phyloP scores from a whole-genome alignment of 2,329 filamentous ascomycete genomes.

The Sporothrix inflata region DNA sequence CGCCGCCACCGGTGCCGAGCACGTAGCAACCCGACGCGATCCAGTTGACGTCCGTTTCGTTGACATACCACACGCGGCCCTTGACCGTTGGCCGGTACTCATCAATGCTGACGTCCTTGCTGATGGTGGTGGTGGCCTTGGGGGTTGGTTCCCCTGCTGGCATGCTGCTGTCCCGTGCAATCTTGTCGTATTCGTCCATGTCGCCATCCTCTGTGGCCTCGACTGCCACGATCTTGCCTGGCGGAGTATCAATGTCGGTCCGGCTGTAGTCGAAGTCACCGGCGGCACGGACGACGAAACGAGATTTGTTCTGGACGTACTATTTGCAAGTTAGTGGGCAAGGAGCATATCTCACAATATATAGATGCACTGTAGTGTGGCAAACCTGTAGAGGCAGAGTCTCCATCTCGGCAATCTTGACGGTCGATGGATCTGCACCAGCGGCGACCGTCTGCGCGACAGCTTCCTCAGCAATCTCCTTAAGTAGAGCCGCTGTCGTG shows the following conservation, averaged over 20 bases:
- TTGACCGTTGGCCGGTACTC: slow-evolving; percentile 54
- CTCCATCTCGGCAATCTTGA: slow-evolving; percentile 57
- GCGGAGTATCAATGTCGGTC: neutral
- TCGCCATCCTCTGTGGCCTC: slow-evolving; percentile 22
- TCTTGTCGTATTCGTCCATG: slow-evolving; percentile 39
- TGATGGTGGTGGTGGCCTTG: neutral
- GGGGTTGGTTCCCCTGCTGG: too few species aligned
- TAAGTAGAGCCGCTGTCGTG: slow-evolving; percentile 44
- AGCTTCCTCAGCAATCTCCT: slow-evolving; percentile 46
- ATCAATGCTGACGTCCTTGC: slow-evolving; percentile 38
- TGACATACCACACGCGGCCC: slow-evolving; percentile 60
- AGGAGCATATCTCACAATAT: too few species aligned
- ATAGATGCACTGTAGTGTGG: neutral
- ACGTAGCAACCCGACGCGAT: slow-evolving; percentile 64
- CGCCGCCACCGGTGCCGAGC: slow-evolving; percentile 63
- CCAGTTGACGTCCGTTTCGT: slow-evolving; percentile 60
- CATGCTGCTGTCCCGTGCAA: neutral
- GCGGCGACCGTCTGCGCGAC: slow-evolving; percentile 50
- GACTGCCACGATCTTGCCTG: neutral
- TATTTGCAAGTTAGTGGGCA: slow-evolving; percentile 33
- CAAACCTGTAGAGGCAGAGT: slow-evolving; percentile 55
- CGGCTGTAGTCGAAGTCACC: slow-evolving; percentile 58
- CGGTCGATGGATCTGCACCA: slow-evolving; percentile 50
- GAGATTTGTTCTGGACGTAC: slow-evolving; percentile 57
- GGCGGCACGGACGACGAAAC: slow-evolving; percentile 61